Base-by-base conservation (phyloP, 192 early-diverging fungal species). In the Podila epicladia region DNA sequence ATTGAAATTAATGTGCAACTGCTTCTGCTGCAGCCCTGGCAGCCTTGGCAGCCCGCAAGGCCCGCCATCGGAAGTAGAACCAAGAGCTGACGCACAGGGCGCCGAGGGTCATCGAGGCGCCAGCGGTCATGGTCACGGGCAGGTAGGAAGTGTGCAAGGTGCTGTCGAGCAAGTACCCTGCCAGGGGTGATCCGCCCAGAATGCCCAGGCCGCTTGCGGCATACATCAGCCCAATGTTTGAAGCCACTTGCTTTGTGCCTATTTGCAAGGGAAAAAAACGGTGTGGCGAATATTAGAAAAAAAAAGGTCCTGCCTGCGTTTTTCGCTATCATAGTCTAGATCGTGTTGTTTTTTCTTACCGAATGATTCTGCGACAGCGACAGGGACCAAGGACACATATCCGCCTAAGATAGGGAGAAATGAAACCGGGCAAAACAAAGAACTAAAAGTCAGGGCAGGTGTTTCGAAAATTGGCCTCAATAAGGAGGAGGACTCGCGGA, bases 161-260 rank as follows among this genome's bases (percentile, higher is more conserved):
- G 24, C 68, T 65, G 60, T 74, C 79, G 22, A 84, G 64, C 24
- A 84, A 45, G 9, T 53, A 76, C 5, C 83, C 79, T 11, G 83
- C 79, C 33, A 87, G 58, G 0, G 85, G 85, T 3, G 82, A 68
- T 9, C 85, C 85, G 59, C 78, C 77, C 9, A 87, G 75, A 64
- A 82, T 79, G 19, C 85, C 85, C 29, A 87, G 50, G 19, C 82
- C 75, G 32, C 73, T 74, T 7, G 74, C 73, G 5, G 80, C 80
- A 64, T 82, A 87, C 63, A 87, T 67, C 53, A 83, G 49, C 13
- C 85, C 85, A 37, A 82, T 84, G 0, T 83, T 84, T 2, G 83
- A 72, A 24, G 83, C 83, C 26, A 87, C 82, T 24, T 83, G 63
- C 45, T 82, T 78, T 13, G 84, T 75, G 24, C 53, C 53, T 55